phyloP scores from a whole-genome alignment of 139 green algal species.

The Chlamydomonas sp. region DNA sequence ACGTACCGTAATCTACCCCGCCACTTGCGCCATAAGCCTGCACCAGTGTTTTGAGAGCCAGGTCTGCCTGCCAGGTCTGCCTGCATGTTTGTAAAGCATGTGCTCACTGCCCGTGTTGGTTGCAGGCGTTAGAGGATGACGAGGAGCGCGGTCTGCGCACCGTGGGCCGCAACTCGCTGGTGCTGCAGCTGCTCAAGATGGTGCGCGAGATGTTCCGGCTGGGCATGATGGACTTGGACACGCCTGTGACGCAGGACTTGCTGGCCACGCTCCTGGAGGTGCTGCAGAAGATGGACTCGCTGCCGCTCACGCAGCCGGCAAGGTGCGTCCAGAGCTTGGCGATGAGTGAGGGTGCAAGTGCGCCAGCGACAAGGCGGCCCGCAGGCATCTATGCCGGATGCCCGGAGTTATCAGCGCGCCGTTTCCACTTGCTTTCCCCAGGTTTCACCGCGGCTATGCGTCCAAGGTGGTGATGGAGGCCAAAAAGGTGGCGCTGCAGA shows the following conservation, averaged over 20 bases:
- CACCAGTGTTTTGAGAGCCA: too few species aligned
- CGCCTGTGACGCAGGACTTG: not conserved
- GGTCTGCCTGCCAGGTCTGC: too few species aligned
- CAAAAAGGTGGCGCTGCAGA: conserved; percentile 28
- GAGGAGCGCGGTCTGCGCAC: conserved; percentile 14
- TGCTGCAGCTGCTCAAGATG: conserved; percentile 25
- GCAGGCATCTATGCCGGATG: not conserved
- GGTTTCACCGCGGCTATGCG: not conserved
- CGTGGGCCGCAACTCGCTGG: conserved; percentile 29
- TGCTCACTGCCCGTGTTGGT: too few species aligned
- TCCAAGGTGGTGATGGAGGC: conserved; percentile 40
- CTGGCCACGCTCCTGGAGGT: conserved; percentile 25
- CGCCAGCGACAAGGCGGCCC: not conserved
- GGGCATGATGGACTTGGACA: conserved; percentile 42
- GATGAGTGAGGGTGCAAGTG: not conserved
- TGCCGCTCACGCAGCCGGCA: conserved; percentile 3
- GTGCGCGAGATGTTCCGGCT: conserved; percentile 33
- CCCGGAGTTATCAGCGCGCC: not conserved
- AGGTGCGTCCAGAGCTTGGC: not conserved
- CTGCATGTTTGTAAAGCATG: too few species aligned
- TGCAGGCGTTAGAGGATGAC: not conserved
- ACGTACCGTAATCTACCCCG: too few species aligned
- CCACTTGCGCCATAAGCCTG: too few species aligned
- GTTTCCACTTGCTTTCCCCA: not conserved
- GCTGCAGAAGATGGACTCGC: conserved; percentile 28